Evolutionary conservation across 106 monocot genomes (phyloP).

Genomic region (Chionographis japonica): DNA sequence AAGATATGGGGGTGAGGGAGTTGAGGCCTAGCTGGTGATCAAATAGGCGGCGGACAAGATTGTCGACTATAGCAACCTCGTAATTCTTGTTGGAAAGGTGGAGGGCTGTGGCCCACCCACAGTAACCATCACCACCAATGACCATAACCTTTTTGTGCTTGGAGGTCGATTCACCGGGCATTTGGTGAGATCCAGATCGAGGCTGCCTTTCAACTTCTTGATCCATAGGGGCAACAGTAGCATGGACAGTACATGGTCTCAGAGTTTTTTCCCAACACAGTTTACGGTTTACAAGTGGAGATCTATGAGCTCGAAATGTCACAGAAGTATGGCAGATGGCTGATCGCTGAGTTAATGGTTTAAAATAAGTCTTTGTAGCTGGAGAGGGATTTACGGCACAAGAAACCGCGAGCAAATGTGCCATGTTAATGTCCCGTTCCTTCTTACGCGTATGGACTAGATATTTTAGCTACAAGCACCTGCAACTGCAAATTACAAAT

Average conservation of each 20-base stretch:
- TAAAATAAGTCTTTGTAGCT: slow-evolving; percentile 15
- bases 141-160: slow-evolving; percentile 85
- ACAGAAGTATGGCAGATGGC: slow-evolving; percentile 4
- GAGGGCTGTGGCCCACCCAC: slow-evolving; percentile 96
- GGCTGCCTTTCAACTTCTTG: slow-evolving; percentile 18
- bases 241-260: slow-evolving; percentile 13
- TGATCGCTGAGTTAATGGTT: slow-evolving; percentile 5
- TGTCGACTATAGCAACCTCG: slow-evolving; percentile 89
- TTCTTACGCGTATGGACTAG: too few species aligned
- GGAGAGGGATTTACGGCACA: slow-evolving; percentile 35
- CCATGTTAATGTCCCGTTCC: slow-evolving; percentile 25
- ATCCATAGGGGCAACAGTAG: slow-evolving; percentile 39
- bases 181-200: slow-evolving; percentile 11
- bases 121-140: slow-evolving; percentile 96
- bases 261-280: slow-evolving; percentile 3
- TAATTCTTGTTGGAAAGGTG: slow-evolving; percentile 92
- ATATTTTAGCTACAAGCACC: too few species aligned
- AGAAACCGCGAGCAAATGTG: slow-evolving; percentile 35
- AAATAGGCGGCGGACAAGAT: slow-evolving; percentile 76
- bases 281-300: slow-evolving; percentile 9
- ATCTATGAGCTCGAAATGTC: slow-evolving; percentile 17
- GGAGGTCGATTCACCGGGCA: slow-evolving; percentile 13
- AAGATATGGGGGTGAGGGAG: slow-evolving; percentile 90
- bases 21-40: slow-evolving; percentile 90
- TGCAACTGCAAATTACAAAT: too few species aligned